These are phyloP conservation scores for Cladosporium sp. DNA, from an alignment of 2,329 filamentous ascomycete genomes.

Conservation along the genomic window DNA sequence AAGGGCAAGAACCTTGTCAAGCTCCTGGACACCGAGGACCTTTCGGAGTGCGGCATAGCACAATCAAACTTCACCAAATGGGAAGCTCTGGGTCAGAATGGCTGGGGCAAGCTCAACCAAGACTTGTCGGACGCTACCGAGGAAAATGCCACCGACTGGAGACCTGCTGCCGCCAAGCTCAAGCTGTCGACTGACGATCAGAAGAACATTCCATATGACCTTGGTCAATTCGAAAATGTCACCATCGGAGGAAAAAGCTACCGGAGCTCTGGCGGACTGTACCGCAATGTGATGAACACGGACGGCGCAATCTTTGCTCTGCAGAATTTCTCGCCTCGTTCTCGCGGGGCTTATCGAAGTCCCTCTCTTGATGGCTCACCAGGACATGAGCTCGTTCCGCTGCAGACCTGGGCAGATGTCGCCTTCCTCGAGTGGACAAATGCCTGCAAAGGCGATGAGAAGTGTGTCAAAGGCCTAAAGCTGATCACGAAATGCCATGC, in stretches of 20 bases:
- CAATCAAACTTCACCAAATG: constrained; percentile 13
- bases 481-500: constrained; percentile 14
- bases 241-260: constrained; percentile 7
- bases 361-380: constrained; percentile 14
- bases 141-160: neutral
- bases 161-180: neutral
- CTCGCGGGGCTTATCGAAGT: neutral
- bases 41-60: neutral
- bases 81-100: neutral
- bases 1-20: constrained; percentile 8
- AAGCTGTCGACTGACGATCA: neutral
- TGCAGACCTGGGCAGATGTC: constrained; percentile 15
- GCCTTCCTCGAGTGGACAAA: constrained; percentile 8
- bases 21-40: neutral
- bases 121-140: neutral
- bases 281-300: constrained; percentile 10
- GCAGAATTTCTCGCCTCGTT: neutral
- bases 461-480: constrained; percentile 11
- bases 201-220: constrained; percentile 5
- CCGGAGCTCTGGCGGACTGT: neutral
- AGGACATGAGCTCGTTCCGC: constrained; percentile 1
- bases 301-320: constrained; percentile 13
- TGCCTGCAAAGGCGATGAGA: constrained; percentile 12
- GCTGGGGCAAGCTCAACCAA: neutral
- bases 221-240: constrained; percentile 13